Base-by-base conservation (phyloP, 306 rosid genomes). In the Lathyrus sativus region DNA sequence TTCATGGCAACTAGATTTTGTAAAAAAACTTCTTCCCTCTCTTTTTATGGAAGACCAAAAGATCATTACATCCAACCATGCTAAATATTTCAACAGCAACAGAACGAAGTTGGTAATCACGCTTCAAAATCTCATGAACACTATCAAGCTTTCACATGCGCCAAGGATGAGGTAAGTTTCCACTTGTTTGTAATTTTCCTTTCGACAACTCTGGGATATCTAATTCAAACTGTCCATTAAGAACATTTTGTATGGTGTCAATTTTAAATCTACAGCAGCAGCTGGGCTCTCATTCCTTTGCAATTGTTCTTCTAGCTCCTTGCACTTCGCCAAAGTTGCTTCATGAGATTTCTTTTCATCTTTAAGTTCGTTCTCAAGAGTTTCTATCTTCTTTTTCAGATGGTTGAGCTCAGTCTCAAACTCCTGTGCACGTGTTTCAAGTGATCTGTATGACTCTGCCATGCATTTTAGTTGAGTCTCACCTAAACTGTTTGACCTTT, bases 61-160 rank as follows among this genome's bases (percentile, higher is more conserved):
- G 96, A 85, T 95, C 99, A 73, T 95, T 95, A 67, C 92, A 95
- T 65, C 99, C 99, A 83, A 90, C 99, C 97, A 95, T 95, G 86
- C 99, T 95, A 85, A 95, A 95, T 79, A 95, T 90, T 83, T 95
- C 99, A 67, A 95, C 69, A 80, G 99, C 99, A 66, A 95, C 99
- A 50, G 99, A 97, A 67, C 99, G 99, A 74, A 95, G 84, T 82
- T 95, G 99, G 83, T 88, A 95, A 87, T 95, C 99, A 84, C 99
- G 97, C 85, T 95, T 95, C 80, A 91, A 75, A 81, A 95, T 86
- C 88, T 95, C 99, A 84, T 91, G 99, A 80, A 95, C 96, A 75
- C 97, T 90, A 78, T 87, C 85, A 76, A 88, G 92, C 81, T 95
- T 90, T 97, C 99, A 95, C 99, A 95, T 95, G 62, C 78, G 90